Evolutionary conservation across 2,329 filamentous ascomycete species (phyloP), one percentile per base, ranked within the genome.

Genomic region (Penicillium rolfsii): DNA sequence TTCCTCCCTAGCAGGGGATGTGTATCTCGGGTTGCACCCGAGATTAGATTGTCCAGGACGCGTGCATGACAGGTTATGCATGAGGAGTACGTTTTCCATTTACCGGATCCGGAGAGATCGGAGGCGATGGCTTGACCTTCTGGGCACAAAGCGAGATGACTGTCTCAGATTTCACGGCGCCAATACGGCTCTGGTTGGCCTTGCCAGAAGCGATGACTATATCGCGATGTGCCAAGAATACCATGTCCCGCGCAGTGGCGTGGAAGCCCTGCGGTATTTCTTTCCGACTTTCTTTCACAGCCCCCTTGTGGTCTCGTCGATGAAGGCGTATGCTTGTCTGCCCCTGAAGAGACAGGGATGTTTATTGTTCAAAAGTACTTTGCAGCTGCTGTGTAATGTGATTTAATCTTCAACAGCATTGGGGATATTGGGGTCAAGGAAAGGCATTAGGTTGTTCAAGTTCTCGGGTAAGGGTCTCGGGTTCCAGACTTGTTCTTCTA

Each of bases 151-250:
- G 28, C 46, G 26, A 22, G 46, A 50, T 50, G 28, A 50, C 28
- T 35, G 46, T 50, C 30, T 50, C 46, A 35, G 30, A 50, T 50
- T n/a, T 50, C 35, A 35, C n/a, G n/a, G 9, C 28, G 46, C 45
- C 45, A 48, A 6, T 28, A 48, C 45, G 26, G 24, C 24, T 30
- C 8, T 28, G 45, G 45, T 28, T 48, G 30, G 43, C 43, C 43
- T 24, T 3, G 11, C 41, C n/a, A 41, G 7, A 16, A 5, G 4
- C 14, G n/a, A 22, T 5, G 26, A n/a, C 43, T 30, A 6, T 22
- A 22, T 22, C 19, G 1, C 19, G 19, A 22, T 22, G 14, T 48
- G 40, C 40, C 40, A 48, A 48, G 24, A 11, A 5, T 26, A 45
- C 22, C n/a, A 45, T 12, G 19, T 28, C 14, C 26, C 24, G 22